These are phyloP conservation scores for Pseudonitzschia multistriata DNA, from an alignment of 108 stramenopile genomes.

Conservation along the genomic window DNA sequence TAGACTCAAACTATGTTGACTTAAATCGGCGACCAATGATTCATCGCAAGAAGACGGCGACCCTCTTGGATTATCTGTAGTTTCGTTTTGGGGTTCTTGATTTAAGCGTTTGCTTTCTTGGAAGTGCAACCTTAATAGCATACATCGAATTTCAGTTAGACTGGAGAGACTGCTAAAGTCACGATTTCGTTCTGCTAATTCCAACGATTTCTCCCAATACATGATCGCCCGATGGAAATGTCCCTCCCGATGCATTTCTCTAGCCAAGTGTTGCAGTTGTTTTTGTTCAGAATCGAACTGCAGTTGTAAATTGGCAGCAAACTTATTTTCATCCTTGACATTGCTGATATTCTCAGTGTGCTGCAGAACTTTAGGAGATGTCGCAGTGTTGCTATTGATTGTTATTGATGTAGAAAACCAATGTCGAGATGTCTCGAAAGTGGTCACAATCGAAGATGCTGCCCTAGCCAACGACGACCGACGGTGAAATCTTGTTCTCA, in stretches of 20 bases:
- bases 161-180: constrained; percentile 20
- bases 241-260: constrained; percentile 23
- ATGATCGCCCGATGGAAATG: constrained; percentile 19
- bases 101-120: constrained; percentile 5
- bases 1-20: not conserved
- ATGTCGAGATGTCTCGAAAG: not conserved
- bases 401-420: constrained; percentile 4
- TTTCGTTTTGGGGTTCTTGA: not conserved
- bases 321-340: not conserved
- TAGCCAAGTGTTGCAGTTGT: constrained; percentile 16
- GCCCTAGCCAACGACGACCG: constrained; percentile 3
- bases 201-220: constrained; percentile 22
- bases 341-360: not conserved
- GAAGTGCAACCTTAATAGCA: constrained; percentile 28
- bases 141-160: constrained; percentile 34
- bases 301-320: not conserved
- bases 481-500: not conserved
- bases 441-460: not conserved
- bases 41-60: not conserved
- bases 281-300: constrained; percentile 11
- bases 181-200: constrained; percentile 29
- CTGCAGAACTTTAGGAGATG: not conserved
- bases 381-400: not conserved
- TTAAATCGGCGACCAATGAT: not conserved
- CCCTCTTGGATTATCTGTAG: not conserved